Evolutionary conservation across 768 basidiomycete genomes (phyloP).

Genomic region (Kockovaella imperatae): DNA sequence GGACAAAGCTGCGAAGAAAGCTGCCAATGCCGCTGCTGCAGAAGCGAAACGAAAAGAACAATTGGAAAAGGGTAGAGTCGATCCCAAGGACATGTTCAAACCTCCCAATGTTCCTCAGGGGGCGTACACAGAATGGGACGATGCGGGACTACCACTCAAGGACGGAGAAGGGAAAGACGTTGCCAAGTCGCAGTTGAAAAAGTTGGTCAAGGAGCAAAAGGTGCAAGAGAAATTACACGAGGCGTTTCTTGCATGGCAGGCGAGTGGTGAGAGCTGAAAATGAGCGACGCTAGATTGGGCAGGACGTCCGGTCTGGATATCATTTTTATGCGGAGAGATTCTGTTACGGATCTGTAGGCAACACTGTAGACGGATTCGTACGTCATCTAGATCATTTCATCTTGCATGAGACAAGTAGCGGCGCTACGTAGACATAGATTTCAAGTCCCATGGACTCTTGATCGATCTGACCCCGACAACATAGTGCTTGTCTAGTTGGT

Average conservation of each 20-base stretch:
- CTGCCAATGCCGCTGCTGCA: slow-evolving; percentile 54
- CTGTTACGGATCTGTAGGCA: too few relatives aligned
- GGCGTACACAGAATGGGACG: slow-evolving; percentile 75
- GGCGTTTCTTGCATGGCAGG: slow-evolving; percentile 52
- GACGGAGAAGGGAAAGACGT: slow-evolving; percentile 77
- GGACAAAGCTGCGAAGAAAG: slow-evolving; percentile 73
- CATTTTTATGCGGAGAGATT: too few relatives aligned
- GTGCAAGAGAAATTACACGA: slow-evolving; percentile 71
- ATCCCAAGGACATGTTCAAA: slow-evolving; percentile 73
- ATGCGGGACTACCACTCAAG: slow-evolving; percentile 72
- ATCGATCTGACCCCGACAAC: too few relatives aligned
- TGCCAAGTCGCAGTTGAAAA: slow-evolving; percentile 73
- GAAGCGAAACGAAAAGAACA: slow-evolving; percentile 51
- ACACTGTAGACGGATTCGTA: too few relatives aligned
- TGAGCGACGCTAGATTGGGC: too few relatives aligned
- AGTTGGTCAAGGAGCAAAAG: slow-evolving; percentile 62
- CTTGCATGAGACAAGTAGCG: too few relatives aligned
- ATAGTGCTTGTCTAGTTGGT: neutral
- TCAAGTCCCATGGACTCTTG: too few relatives aligned
- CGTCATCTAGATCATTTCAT: too few relatives aligned
- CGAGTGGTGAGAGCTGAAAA: slow-evolving; percentile 16
- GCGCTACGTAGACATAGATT: too few relatives aligned
- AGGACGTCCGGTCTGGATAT: too few relatives aligned
- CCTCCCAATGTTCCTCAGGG: slow-evolving; percentile 68
- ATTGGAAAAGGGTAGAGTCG: slow-evolving; percentile 72